Evolutionary conservation across 2,329 filamentous ascomycete genomes (phyloP).

Genomic region (Didymella pomorum): DNA sequence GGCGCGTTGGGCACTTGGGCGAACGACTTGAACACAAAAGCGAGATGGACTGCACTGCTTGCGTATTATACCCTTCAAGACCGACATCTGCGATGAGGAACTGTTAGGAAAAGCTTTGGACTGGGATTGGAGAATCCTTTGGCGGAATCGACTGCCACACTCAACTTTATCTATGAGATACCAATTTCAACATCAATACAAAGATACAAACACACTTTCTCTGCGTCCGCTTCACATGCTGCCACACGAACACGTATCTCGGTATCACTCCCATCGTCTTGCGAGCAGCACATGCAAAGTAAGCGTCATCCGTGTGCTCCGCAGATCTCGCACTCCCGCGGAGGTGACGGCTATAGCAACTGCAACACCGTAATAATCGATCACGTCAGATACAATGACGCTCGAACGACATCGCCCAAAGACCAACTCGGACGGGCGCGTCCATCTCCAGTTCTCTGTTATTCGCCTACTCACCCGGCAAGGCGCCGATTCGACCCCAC

Average conservation of each 20-base stretch:
- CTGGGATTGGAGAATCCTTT: constrained; percentile 20
- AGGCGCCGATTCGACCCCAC: background rate
- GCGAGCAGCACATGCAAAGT: background rate
- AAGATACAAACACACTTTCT: background rate
- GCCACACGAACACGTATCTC: background rate
- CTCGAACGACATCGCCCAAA: background rate
- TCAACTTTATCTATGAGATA: constrained; percentile 20
- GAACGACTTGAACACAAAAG: constrained; percentile 27
- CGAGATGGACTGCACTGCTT: constrained; percentile 31
- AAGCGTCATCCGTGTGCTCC: background rate
- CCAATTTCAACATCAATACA: constrained; percentile 17
- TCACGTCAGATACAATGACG: background rate
- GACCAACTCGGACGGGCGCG: background rate
- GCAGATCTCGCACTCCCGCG: background rate
- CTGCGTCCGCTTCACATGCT: background rate
- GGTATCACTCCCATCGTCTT: background rate
- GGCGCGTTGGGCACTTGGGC: constrained; percentile 13
- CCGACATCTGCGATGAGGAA: constrained; percentile 28
- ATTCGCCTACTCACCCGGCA: background rate
- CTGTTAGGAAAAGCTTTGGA: constrained; percentile 20
- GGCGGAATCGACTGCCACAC: constrained; percentile 18
- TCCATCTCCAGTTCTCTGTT: constrained; percentile 10
- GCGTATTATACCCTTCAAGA: constrained; percentile 43
- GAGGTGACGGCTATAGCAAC: background rate
- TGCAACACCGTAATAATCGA: background rate